A percentile compares a stretch with the other conserved stretches of the same genome.
Evolutionary conservation across 164 flowering plant genomes (phyloP).

Genomic region (Kingdonia uniflora): DNA sequence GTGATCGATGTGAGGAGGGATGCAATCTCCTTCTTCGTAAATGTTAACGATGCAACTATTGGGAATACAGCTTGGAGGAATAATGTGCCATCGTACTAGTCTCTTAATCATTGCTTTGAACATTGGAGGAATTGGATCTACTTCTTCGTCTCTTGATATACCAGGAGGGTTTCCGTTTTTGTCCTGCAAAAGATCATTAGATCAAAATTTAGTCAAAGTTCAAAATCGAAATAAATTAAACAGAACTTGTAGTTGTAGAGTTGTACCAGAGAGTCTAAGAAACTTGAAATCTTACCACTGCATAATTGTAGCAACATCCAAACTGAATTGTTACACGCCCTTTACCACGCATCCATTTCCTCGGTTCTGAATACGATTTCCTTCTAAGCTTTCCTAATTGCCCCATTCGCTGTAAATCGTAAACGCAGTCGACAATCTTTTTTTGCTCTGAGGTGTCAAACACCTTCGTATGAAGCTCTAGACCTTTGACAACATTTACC

Average conservation of each 20-base stretch:
- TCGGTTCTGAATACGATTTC: constrained; percentile 44
- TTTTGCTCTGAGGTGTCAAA: constrained; percentile 39
- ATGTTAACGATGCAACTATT: constrained; percentile 55
- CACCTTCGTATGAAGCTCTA: constrained; percentile 44
- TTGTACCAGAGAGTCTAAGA: too few species aligned
- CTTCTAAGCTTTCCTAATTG: constrained; percentile 41
- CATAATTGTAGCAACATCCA: constrained; percentile 63
- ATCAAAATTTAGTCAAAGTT: not conserved
- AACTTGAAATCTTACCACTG: constrained; percentile 24
- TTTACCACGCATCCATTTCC: constrained; percentile 62
- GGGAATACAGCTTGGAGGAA: constrained; percentile 41
- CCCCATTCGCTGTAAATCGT: constrained; percentile 29
- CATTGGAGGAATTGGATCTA: constrained; percentile 43
- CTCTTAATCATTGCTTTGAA: constrained; percentile 38
- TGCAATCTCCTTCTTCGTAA: constrained; percentile 54
- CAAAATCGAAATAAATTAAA: not conserved
- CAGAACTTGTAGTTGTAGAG: too few species aligned
- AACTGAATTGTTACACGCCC: constrained; percentile 57
- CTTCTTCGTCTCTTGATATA: constrained; percentile 47
- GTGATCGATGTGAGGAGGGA: constrained; percentile 60
- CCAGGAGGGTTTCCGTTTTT: constrained; percentile 58
- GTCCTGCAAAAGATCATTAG: constrained; percentile 30
- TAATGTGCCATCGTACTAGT: constrained; percentile 38
- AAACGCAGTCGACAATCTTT: constrained; percentile 32
- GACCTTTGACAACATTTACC: constrained; percentile 38